These are phyloP conservation scores for Candida oleophila DNA, from an alignment of 805 yeast genomes.

Conservation along the genomic window DNA sequence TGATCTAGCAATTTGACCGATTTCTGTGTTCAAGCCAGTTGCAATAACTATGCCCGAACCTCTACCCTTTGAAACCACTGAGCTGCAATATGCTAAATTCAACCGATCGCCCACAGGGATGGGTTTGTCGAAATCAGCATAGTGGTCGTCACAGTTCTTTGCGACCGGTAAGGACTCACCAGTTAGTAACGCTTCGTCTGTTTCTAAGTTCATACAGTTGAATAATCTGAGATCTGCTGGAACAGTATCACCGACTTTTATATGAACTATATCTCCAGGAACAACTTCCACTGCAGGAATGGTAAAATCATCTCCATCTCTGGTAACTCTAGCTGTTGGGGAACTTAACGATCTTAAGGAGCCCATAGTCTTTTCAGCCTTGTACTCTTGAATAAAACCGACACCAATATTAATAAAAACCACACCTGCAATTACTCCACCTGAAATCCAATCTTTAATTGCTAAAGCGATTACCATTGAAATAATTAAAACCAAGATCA, in stretches of 20 bases:
- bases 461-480: constrained; percentile 39
- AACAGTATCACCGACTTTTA: constrained; percentile 41
- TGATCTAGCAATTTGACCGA: constrained; percentile 41
- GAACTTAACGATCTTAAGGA: constrained; percentile 47
- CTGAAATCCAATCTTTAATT: constrained; percentile 39
- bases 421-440: constrained; percentile 47
- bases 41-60: constrained; percentile 38
- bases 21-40: constrained; percentile 41
- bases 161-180: constrained; percentile 36
- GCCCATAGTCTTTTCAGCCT: constrained; percentile 52
- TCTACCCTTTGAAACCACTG: constrained; percentile 42
- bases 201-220: constrained; percentile 35
- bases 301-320: constrained; percentile 37
- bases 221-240: constrained; percentile 43
- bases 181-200: constrained; percentile 46
- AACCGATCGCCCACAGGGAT: constrained; percentile 37
- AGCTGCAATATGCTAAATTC: constrained; percentile 34
- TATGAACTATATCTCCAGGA: constrained; percentile 43
- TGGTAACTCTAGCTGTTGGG: constrained; percentile 45
- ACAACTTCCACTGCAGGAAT: constrained; percentile 43
- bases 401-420: constrained; percentile 46
- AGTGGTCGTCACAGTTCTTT: constrained; percentile 34
- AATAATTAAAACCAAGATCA: constrained; percentile 37
- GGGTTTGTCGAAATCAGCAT: constrained; percentile 34
- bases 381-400: constrained; percentile 50